Evolutionary conservation across 75 land plant genomes (phyloP).

Genomic region (Gnetum montanum): DNA sequence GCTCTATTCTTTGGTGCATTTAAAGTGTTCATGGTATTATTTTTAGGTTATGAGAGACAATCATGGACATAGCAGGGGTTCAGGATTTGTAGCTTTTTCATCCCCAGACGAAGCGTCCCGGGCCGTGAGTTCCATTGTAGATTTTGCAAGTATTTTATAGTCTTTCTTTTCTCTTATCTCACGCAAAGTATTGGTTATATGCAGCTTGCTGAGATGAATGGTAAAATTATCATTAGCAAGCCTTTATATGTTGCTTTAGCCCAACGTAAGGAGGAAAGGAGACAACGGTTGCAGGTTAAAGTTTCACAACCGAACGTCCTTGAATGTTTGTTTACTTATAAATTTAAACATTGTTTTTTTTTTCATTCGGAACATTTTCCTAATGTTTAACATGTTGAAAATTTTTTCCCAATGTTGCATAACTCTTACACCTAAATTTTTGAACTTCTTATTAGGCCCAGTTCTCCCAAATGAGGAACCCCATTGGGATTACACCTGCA

Average conservation of each 20-base stretch:
- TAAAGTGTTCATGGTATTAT: background rate
- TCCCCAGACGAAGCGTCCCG: constrained; percentile 75
- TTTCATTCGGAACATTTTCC: background rate
- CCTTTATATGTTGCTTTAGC: constrained; percentile 95
- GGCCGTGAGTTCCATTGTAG: constrained; percentile 52
- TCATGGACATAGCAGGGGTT: constrained; percentile 70
- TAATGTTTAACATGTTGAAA: no score
- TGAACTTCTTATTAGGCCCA: constrained; percentile 13
- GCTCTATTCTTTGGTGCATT: background rate
- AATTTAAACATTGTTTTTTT: background rate
- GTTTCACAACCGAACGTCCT: background rate
- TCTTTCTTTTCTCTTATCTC: no score
- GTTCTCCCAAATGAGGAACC: constrained; percentile 22
- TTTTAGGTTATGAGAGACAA: constrained; percentile 79
- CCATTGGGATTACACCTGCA: constrained; percentile 12
- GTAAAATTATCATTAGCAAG: constrained; percentile 85
- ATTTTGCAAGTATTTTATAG: no score
- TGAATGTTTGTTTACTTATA: background rate
- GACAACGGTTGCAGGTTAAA: constrained; percentile 80
- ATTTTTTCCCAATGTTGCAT: background rate
- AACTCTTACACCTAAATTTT: background rate
- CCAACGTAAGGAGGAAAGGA: constrained; percentile 90
- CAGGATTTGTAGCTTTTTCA: constrained; percentile 86
- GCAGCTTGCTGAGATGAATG: constrained; percentile 90
- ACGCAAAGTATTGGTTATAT: no score